phyloP scores from a whole-genome alignment of 106 monocot genomes.

The Allium sativum region DNA sequence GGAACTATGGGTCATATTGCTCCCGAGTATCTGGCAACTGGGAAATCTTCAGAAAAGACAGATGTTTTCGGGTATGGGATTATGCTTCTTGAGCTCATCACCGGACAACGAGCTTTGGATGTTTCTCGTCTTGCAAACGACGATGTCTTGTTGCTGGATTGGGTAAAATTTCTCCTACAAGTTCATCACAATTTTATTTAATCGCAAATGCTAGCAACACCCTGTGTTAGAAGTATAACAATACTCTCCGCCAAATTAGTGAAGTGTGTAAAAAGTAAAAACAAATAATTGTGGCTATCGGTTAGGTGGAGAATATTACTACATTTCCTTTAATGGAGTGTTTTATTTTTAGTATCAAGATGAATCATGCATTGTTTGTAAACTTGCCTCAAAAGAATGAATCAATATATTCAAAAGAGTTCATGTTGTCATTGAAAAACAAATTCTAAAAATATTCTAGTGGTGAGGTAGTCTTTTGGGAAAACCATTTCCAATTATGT shows the following conservation, averaged over 20 bases:
- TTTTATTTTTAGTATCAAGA: too few species aligned
- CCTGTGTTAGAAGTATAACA: background rate
- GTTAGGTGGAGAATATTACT: background rate
- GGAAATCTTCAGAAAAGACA: background rate
- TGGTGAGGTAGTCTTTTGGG: too few species aligned
- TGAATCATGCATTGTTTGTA: too few species aligned
- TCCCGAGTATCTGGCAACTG: background rate
- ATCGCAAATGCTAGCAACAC: too few species aligned
- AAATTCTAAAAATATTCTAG: too few species aligned
- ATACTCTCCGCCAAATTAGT: background rate
- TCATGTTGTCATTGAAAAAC: too few species aligned
- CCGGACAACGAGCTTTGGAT: background rate
- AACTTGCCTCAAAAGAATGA: too few species aligned
- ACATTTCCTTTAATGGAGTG: background rate
- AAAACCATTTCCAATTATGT: too few species aligned
- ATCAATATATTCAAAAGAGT: too few species aligned
- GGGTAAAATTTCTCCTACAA: constrained; percentile 32
- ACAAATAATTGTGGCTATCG: background rate
- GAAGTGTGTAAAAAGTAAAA: background rate
- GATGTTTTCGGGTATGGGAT: constrained; percentile 1
- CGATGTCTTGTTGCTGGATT: constrained; percentile 61
- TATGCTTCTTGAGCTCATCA: background rate
- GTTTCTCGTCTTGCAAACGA: background rate
- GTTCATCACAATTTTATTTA: background rate
- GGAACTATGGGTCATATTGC: background rate